phyloP scores from a whole-genome alignment of 768 basidiomycete species.

The Hygrocybe punicea region DNA sequence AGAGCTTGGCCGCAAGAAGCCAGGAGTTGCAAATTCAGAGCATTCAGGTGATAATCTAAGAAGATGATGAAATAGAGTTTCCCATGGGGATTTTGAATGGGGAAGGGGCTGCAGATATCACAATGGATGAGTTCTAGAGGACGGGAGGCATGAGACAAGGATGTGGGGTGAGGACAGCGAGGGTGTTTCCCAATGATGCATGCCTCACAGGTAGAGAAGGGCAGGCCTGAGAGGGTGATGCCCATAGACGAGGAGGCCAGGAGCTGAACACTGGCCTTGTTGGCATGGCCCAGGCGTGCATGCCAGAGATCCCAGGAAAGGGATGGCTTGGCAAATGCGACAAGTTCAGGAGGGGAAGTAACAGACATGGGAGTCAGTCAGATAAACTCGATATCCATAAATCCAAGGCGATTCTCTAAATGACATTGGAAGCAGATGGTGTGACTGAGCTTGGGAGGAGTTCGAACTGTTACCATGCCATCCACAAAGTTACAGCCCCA shows the following conservation, averaged over 20 bases:
- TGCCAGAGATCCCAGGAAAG: constrained; percentile 22
- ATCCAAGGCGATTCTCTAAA: background rate
- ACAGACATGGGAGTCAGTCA: background rate
- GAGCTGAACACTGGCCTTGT: constrained; percentile 12
- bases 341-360: background rate
- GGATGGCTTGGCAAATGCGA: constrained; percentile 1
- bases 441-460: background rate
- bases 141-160: background rate
- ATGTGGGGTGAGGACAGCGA: constrained; percentile 6
- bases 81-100: constrained; percentile 7
- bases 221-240: constrained; percentile 11
- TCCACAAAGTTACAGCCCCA: constrained; percentile 7
- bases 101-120: constrained; percentile 26
- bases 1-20: background rate
- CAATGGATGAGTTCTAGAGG: constrained; percentile 16
- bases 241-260: constrained; percentile 16
- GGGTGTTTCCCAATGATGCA: constrained; percentile 28
- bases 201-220: constrained; percentile 10
- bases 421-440: background rate
- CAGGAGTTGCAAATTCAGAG: background rate
- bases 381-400: background rate
- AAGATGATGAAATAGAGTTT: constrained; percentile 16
- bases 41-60: constrained; percentile 12
- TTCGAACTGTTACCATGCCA: no score
- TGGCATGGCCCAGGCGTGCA: constrained; percentile 23